Percentiles rank a stretch among this genome's conserved stretches.
These are phyloP conservation scores for Phytophthora syringae DNA, from an alignment of 352 stramenopile species.

Conservation along the genomic window DNA sequence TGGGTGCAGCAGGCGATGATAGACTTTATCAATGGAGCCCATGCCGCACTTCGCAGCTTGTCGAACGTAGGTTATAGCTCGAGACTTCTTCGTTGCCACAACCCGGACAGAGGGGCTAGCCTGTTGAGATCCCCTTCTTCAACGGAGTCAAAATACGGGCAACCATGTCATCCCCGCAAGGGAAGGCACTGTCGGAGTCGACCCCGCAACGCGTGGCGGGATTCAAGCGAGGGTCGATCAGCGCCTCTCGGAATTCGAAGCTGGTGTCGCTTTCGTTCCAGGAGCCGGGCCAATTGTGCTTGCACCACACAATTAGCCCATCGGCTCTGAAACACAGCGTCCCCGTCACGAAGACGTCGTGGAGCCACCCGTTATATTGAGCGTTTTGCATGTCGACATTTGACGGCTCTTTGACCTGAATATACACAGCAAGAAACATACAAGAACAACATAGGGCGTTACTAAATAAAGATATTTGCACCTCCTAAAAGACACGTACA, in stretches of 20 bases:
- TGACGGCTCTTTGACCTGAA: background rate
- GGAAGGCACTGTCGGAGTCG: slow-evolving; percentile 11
- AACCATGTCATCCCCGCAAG: background rate
- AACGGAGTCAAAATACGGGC: background rate
- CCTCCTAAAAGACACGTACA: background rate
- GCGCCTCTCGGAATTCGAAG: background rate
- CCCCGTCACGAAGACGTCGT: slow-evolving; percentile 16
- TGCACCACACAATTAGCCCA: slow-evolving; percentile 23
- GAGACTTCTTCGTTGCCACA: background rate
- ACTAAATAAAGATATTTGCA: background rate
- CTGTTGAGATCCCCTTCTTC: background rate
- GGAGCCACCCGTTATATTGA: slow-evolving; percentile 25
- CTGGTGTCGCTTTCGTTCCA: slow-evolving; percentile 19
- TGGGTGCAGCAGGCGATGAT: background rate
- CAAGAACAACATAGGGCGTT: background rate
- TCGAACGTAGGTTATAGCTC: background rate
- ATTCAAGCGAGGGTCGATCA: background rate
- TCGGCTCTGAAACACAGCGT: slow-evolving; percentile 15
- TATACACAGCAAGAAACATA: no score
- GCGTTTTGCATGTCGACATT: slow-evolving; percentile 10
- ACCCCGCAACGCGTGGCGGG: slow-evolving; percentile 1
- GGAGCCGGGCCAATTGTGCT: slow-evolving; percentile 20
- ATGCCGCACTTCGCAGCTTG: slow-evolving; percentile 6
- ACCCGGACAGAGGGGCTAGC: background rate
- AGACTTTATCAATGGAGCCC: background rate